Percentiles rank a stretch among this genome's conserved stretches.
Evolutionary conservation across 140 eudicot genomes (phyloP).

Genomic region (Senecio squalidus): DNA sequence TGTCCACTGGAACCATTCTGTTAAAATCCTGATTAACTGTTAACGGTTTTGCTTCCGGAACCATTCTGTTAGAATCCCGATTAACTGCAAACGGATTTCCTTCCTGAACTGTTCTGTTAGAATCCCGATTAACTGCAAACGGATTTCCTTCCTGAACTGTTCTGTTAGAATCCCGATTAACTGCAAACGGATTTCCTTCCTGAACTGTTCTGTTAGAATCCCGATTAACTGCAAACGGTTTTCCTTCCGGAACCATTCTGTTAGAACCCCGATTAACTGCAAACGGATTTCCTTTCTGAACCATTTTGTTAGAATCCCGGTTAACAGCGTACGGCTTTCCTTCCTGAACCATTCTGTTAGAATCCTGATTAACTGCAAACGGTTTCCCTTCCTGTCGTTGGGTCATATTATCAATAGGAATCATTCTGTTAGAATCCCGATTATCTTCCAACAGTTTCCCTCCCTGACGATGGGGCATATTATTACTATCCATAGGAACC

Average conservation of each 20-base stretch:
- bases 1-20: background rate
- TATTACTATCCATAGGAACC: background rate
- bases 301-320: conserved; percentile 23
- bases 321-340: conserved; percentile 22
- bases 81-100: conserved; percentile 15
- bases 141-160: conserved; percentile 30
- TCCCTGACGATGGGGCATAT: conserved; percentile 5
- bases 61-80: conserved; percentile 19
- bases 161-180: conserved; percentile 24
- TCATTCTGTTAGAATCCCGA: background rate
- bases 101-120: conserved; percentile 19
- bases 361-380: conserved; percentile 16
- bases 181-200: conserved; percentile 27
- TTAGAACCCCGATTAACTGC: background rate
- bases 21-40: background rate
- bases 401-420: background rate
- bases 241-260: conserved; percentile 22
- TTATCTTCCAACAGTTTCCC: conserved; percentile 22
- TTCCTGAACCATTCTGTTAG: conserved; percentile 22
- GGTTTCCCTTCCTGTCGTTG: conserved; percentile 27
- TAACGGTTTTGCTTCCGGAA: conserved; percentile 3
- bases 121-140: conserved; percentile 16
- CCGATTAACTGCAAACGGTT: conserved; percentile 6
- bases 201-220: conserved; percentile 25
- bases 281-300: conserved; percentile 1